Evolutionary conservation across 768 basidiomycete genomes (phyloP), one percentile per base, ranked within the genome.

Genomic region (Cystofilobasidium bisporidii): DNA sequence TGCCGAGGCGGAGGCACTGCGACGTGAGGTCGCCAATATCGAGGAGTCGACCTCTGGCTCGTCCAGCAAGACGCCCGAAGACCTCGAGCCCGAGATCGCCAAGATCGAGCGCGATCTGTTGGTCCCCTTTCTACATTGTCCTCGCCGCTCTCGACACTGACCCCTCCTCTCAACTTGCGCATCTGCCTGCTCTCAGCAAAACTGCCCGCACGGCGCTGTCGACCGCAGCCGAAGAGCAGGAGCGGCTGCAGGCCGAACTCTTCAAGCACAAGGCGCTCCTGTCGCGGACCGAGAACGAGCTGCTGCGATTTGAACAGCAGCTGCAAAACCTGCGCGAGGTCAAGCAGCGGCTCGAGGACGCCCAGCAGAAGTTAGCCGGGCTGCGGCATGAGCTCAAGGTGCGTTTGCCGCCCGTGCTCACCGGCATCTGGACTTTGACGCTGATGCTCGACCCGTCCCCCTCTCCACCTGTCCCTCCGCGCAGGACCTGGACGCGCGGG

Each of bases 11-110:
- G 53, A 56, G 30, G 30, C 53, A 3, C 53, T 56, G 18, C 26
- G 28, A 0, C 64, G 75, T 36, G 76, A 77, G 64, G 57, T 77
- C 30, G 72, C 72, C 85, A 89, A 71, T 76, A 85, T 41, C 80
- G 83, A 63, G 80, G 80, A 18, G 0, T 71, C 74, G 36, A 75
- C 81, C 24, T 77, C 82, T 10, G 85, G 85, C 2, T 93, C 92
- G 2, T 87, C 86, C 40, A 82, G 83, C 18, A 89, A 85, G 76
- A 91, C 92, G 1, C 83, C 84, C 0, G 88, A 91, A 56, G 91
- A 93, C 57, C 86, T 97, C 20, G 88, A 97, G 75, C 78, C 72
- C 30, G 86, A 96, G 73, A 79, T 70, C 11, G 55, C 43, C n/a
- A 26, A 45, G 26, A 28, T 61, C 32, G 60, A 65, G 11, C 1